phyloP scores from a whole-genome alignment of 2,329 filamentous ascomycete genomes.

The Calonectria pseudoreteaudii region DNA sequence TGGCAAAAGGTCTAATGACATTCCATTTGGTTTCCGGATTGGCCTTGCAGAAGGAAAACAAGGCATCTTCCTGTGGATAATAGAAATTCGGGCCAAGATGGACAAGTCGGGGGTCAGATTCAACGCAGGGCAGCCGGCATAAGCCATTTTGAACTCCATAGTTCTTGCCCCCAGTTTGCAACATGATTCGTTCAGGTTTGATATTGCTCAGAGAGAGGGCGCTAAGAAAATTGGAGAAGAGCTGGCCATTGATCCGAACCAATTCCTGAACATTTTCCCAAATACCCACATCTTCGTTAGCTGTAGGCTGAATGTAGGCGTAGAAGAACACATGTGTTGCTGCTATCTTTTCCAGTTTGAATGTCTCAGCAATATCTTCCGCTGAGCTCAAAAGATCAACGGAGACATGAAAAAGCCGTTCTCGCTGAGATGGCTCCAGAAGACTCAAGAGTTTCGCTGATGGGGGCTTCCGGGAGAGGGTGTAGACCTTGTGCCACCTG shows the following conservation, averaged over 20 bases:
- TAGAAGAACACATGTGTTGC: not conserved
- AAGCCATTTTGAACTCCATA: not conserved
- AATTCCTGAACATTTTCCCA: not conserved
- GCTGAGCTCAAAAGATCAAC: not conserved
- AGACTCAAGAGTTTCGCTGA: not conserved
- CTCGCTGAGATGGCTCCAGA: not conserved
- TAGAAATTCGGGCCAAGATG: not conserved
- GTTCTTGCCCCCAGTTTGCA: not conserved
- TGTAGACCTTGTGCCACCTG: not conserved
- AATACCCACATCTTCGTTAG: not conserved
- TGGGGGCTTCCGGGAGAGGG: not conserved
- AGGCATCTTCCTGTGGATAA: not conserved
- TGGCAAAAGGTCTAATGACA: not conserved
- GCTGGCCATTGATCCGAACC: not conserved
- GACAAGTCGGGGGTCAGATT: not conserved
- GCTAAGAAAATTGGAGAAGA: not conserved
- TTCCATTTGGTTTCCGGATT: not conserved
- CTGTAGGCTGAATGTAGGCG: not conserved
- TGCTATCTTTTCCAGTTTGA: not conserved
- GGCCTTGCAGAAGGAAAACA: not conserved
- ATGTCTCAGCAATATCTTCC: not conserved
- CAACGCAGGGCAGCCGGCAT: not conserved
- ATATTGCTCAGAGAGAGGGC: not conserved
- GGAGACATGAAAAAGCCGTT: not conserved
- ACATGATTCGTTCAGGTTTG: not conserved